A percentile compares a stretch with the other conserved stretches of the same genome.
Conservation (phyloP, 2,329 filamentous ascomycete species). For the Apiospora koreana region DNA sequence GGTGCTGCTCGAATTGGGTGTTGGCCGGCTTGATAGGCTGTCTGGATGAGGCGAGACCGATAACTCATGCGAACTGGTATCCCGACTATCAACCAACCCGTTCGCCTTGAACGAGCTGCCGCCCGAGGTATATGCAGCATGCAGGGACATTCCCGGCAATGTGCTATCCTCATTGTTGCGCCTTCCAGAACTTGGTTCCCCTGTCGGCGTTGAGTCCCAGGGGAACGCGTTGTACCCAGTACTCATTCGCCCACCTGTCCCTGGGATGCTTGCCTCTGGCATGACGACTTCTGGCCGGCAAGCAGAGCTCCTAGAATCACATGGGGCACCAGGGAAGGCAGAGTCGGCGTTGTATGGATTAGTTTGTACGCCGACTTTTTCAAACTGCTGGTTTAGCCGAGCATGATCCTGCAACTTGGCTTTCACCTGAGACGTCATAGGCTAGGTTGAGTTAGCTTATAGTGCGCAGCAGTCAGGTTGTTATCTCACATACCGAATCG, state of each 20-base stretch:
- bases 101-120: constrained; percentile 4
- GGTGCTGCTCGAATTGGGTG: constrained; percentile 57
- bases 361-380: neutral
- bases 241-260: neutral
- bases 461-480: constrained; percentile 43
- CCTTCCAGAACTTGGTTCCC: neutral
- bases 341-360: neutral
- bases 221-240: neutral
- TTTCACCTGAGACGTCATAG: constrained; percentile 1
- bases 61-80: constrained; percentile 46
- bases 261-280: neutral
- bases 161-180: constrained; percentile 13
- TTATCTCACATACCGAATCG: constrained; percentile 32
- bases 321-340: neutral
- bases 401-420: constrained; percentile 2
- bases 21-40: constrained; percentile 54
- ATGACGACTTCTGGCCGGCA: neutral
- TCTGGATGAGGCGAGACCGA: constrained; percentile 51
- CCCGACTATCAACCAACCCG: constrained; percentile 44
- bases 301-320: neutral
- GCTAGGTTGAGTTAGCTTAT: constrained; percentile 34
- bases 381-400: neutral
- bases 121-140: neutral
- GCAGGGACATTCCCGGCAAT: constrained; percentile 18
- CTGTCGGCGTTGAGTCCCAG: neutral